Evolutionary conservation across 1,139 yeast species (phyloP).

Genomic region (Nakaseomyces kungkrabaensis): DNA sequence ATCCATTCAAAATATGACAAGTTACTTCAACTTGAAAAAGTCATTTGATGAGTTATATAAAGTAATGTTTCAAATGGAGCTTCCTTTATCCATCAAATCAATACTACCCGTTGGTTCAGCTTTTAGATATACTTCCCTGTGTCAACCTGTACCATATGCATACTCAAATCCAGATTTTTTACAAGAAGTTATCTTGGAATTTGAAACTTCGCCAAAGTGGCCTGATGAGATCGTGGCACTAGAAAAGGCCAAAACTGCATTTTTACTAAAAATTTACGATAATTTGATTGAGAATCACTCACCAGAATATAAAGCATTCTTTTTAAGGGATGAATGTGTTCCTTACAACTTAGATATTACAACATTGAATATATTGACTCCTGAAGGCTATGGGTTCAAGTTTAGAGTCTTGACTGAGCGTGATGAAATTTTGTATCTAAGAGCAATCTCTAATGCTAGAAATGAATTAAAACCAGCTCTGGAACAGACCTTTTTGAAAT

Average conservation of each 20-base stretch:
- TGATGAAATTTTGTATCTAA: constrained; percentile 62
- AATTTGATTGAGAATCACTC: constrained; percentile 37
- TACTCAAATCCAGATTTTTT: constrained; percentile 67
- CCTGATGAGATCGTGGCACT: constrained; percentile 82
- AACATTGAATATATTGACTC: constrained; percentile 58
- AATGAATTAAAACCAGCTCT: constrained; percentile 49
- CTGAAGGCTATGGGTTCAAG: constrained; percentile 80
- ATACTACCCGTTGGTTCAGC: constrained; percentile 64
- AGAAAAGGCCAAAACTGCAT: constrained; percentile 86
- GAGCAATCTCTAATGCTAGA: constrained; percentile 54
- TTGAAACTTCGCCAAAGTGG: constrained; percentile 89
- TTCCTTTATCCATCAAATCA: constrained; percentile 67
- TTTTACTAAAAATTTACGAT: constrained; percentile 64
- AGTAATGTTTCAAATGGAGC: constrained; percentile 35
- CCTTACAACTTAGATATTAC: constrained; percentile 56
- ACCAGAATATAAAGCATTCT: constrained; percentile 44
- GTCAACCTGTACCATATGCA: constrained; percentile 80
- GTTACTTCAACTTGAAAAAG: constrained; percentile 47
- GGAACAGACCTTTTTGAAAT: constrained; percentile 55
- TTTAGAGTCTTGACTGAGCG: constrained; percentile 69
- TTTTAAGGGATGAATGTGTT: constrained; percentile 54
- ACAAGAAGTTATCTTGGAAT: constrained; percentile 72
- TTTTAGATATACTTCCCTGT: constrained; percentile 61
- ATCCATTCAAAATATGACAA: constrained; percentile 41
- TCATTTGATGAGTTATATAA: constrained; percentile 63